Evolutionary conservation across 2,329 filamentous ascomycete genomes (phyloP), one percentile per base, ranked within the genome.

Genomic region (Camptophora hylomeconis): DNA sequence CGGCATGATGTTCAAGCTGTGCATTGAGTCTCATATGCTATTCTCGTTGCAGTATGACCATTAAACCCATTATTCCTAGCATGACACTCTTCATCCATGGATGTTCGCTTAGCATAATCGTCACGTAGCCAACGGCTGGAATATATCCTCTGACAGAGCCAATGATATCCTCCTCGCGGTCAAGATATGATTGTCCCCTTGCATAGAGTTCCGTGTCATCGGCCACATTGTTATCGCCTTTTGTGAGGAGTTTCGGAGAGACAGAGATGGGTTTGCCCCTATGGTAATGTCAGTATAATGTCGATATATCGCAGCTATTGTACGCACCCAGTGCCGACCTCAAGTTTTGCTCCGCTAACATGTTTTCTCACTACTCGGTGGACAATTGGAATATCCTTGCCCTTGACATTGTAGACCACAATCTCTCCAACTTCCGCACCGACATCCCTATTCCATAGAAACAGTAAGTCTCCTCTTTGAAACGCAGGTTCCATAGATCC

Each of bases 351-450:
- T n/a, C n/a, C n/a, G 13, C 37, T 33, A 35, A 70, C 69, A 53
- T 72, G 75, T 40, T 65, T 65, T 57, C 86, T 72, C 31, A 95
- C 79, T 7, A 95, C 70, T 28, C 89, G 67, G 61, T 98, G 89
- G 42, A 98, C 89, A 56, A 98, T 98, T 17, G 89, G 89, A 40
- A 98, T 95, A 42, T 93, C 81, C 65, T 95, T 98, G 33, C 78
- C 84, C 52, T 74, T 71, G 30, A 93, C 80, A 50, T 92, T 92
- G 58, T 80, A 82, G 26, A 82, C 76, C 41, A 82, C 77, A 37
- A 80, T 65, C 55, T 82, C 77, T 11, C 77, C 77, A 24, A 81
- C 61, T 46, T 78, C 67, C 2, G 74, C 75, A 23, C 76, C 66
- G 27, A 58, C 54, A 17, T 61, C 53, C 31, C 72, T 52, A 44